phyloP scores from a whole-genome alignment of 2,329 filamentous ascomycete species.

The Penicillium sp. region DNA sequence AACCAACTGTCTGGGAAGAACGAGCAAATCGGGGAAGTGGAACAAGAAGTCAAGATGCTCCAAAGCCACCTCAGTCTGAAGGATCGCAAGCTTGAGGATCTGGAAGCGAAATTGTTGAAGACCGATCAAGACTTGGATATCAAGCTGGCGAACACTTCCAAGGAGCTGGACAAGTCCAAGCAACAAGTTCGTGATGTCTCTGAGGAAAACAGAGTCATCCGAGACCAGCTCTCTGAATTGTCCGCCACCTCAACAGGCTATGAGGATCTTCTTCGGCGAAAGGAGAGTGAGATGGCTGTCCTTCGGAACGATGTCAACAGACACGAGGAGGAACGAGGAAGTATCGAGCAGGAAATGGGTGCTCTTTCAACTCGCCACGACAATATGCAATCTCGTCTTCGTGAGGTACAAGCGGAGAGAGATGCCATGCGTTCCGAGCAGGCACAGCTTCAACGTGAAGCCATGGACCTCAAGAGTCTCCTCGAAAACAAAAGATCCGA shows the following conservation, averaged over 20 bases:
- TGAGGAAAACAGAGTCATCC: constrained; percentile 78
- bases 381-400: constrained; percentile 71
- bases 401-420: constrained; percentile 83
- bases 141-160: constrained; percentile 74
- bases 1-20: constrained; percentile 71
- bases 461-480: constrained; percentile 80
- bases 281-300: constrained; percentile 88
- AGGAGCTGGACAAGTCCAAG: constrained; percentile 74
- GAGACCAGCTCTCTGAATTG: constrained; percentile 81
- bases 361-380: constrained; percentile 74
- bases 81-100: constrained; percentile 83
- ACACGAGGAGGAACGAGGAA: constrained; percentile 75
- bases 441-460: constrained; percentile 81
- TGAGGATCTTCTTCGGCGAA: constrained; percentile 87
- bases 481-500: constrained; percentile 87
- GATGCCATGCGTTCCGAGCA: constrained; percentile 85
- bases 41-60: constrained; percentile 85
- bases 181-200: constrained; percentile 73
- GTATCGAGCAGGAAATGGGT: constrained; percentile 76
- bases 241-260: constrained; percentile 92
- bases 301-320: constrained; percentile 82
- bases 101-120: constrained; percentile 80
- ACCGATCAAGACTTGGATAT: constrained; percentile 86
- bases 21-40: constrained; percentile 72
- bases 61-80: constrained; percentile 87